Evolutionary conservation across 164 flowering plant species (phyloP).

Genomic region (Vitis rupestris): DNA sequence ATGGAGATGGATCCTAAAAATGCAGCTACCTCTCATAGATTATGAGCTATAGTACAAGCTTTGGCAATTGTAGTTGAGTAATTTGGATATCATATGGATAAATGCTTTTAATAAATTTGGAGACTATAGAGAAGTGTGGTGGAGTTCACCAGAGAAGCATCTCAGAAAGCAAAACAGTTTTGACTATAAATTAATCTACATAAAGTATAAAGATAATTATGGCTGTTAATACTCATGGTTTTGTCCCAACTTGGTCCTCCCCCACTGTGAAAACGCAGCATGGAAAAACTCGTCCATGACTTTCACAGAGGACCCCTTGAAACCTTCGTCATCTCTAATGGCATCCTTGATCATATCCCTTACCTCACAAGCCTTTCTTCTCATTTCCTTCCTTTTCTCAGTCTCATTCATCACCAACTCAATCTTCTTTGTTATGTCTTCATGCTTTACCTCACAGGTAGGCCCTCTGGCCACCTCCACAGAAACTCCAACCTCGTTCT

Average conservation of each 20-base stretch:
- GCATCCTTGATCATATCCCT: slow-evolving; percentile 34
- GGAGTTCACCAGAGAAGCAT: too few relatives aligned
- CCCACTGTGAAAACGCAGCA: slow-evolving; percentile 9
- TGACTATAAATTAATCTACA: too few relatives aligned
- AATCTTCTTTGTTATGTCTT: slow-evolving; percentile 35
- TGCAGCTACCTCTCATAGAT: too few relatives aligned
- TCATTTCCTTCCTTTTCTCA: slow-evolving; percentile 34
- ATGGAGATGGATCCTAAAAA: too few relatives aligned
- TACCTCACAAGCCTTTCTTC: slow-evolving; percentile 30
- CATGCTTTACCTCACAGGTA: slow-evolving; percentile 30
- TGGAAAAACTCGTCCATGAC: slow-evolving; percentile 23
- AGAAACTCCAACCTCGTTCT: slow-evolving; percentile 45
- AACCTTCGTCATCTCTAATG: slow-evolving; percentile 27
- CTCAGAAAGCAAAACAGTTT: too few relatives aligned
- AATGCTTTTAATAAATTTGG: too few relatives aligned
- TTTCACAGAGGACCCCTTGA: slow-evolving; percentile 23
- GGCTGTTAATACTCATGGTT: not conserved
- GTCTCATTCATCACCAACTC: slow-evolving; percentile 39
- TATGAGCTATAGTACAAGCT: too few relatives aligned
- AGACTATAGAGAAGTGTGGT: too few relatives aligned
- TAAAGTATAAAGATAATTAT: too few relatives aligned
- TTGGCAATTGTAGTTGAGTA: too few relatives aligned
- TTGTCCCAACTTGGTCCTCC: not conserved
- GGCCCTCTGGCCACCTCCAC: slow-evolving; percentile 59
- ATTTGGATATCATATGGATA: too few relatives aligned